These are phyloP conservation scores for Pseudocercospora fuligena DNA, from an alignment of 2,329 filamentous ascomycete genomes.

Conservation along the genomic window DNA sequence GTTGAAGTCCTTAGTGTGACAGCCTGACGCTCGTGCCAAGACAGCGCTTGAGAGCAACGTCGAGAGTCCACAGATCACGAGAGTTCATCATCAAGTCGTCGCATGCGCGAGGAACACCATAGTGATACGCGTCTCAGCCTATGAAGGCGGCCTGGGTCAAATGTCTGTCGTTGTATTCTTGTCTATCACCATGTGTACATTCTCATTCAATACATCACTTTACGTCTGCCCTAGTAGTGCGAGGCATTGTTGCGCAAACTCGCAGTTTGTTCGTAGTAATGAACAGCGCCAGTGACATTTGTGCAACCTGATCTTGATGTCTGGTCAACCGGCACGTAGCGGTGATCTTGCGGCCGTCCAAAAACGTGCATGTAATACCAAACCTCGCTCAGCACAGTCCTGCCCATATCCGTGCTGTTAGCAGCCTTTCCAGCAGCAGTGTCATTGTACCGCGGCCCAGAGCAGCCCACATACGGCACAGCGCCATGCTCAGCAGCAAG, in stretches of 20 bases:
- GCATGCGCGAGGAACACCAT: not conserved
- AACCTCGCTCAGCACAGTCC: constrained; percentile 63
- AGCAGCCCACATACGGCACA: constrained; percentile 65
- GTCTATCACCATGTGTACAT: not conserved
- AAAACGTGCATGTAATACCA: constrained; percentile 70
- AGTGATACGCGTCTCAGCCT: not conserved
- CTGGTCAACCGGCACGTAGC: constrained; percentile 55
- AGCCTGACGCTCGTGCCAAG: not conserved
- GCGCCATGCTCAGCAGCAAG: constrained; percentile 58
- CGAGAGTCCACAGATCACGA: no score
- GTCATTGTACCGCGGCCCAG: constrained; percentile 64
- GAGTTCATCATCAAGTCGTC: no score
- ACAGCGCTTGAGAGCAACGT: not conserved
- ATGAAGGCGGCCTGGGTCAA: not conserved
- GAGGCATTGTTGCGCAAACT: not conserved
- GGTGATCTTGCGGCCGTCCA: constrained; percentile 60
- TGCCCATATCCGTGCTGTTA: constrained; percentile 58
- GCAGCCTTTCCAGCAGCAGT: constrained; percentile 60
- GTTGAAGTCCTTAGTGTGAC: not conserved
- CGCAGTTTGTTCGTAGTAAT: constrained; percentile 59
- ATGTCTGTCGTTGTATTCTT: not conserved
- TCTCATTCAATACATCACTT: not conserved
- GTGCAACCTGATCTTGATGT: constrained; percentile 61
- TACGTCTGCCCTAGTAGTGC: not conserved
- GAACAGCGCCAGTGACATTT: constrained; percentile 56